Evolutionary conservation across 208 protist genomes (phyloP), one percentile per base, ranked within the genome.

Genomic region (Crithidia brevicula): DNA sequence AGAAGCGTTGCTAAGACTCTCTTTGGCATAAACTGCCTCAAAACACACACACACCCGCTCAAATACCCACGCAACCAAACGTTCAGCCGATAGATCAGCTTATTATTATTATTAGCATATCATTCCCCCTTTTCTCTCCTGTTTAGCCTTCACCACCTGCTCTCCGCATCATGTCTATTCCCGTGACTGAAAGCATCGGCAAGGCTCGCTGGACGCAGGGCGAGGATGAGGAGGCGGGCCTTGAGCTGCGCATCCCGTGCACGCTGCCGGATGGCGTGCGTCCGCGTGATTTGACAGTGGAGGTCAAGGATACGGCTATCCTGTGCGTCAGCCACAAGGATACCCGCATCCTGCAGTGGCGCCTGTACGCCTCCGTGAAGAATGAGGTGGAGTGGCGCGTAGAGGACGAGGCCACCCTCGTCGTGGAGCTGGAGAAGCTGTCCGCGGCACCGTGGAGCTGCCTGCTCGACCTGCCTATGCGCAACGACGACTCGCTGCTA

Each of bases 361-460:
- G 91, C 61, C 88, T 96, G 30, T 89, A 86, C 74, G 80, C 77
- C 38, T 16, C 74, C 46, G 85, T 96, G 38, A 78, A 77, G 38
- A 66, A 79, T 18, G 87, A 94, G 68, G 84, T 94, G 40, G 89
- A 94, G 74, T 94, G 89, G 88, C 81, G 87, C 52, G 82, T 94
- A 28, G 83, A 92, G 72, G 59, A 83, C 15, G 84, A 83, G 40
- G 81, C 75, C 27, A 43, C 50, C 38, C 51, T 95, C 25, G 77
- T 92, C n/a, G 71, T 89, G 22, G 87, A 90, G 18, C 57, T 94
- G 46, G 76, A 86, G 49, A 96, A 96, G 77, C 74, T 71, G 57
- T 72, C 47, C 33, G 70, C 72, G 0, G 52, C 77, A 2, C 65
- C 81, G 38, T 96, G 91, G 89, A 79, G 74, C 51, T 93, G 86